phyloP scores from a whole-genome alignment of 345 rosid genomes.

The Atalantia buxifolia region DNA sequence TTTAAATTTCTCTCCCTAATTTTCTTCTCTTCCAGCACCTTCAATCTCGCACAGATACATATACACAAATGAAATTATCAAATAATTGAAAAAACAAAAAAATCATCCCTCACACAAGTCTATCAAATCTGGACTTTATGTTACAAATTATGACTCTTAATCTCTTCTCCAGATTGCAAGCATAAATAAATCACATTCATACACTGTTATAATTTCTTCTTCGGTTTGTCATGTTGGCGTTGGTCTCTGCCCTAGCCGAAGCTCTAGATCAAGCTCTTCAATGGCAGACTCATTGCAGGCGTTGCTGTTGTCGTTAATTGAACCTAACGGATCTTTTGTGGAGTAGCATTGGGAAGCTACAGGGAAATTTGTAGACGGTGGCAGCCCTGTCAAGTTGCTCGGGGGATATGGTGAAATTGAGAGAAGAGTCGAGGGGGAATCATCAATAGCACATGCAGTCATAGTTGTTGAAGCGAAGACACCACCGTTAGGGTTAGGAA shows the following conservation, averaged over 20 bases:
- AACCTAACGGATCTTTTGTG: constrained; percentile 20
- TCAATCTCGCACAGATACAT: not conserved
- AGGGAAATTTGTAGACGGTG: constrained; percentile 20
- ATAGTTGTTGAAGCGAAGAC: constrained; percentile 18
- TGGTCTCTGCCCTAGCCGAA: constrained; percentile 64
- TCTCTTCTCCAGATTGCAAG: not conserved
- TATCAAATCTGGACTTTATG: constrained; percentile 12
- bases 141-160: constrained; percentile 5
- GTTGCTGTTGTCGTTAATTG: constrained; percentile 15
- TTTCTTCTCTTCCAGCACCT: not conserved
- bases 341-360: constrained; percentile 19
- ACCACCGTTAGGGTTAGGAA: constrained; percentile 56
- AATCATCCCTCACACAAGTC: constrained; percentile 3
- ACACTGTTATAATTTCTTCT: constrained; percentile 2
- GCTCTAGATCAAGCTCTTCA: constrained; percentile 89
- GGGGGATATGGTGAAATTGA: constrained; percentile 39
- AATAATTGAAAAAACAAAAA: constrained; percentile 7
- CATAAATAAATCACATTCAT: constrained; percentile 21
- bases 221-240: constrained; percentile 18
- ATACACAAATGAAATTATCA: constrained; percentile 4
- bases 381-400: constrained; percentile 1
- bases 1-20: not conserved
- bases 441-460: constrained; percentile 20
- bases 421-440: constrained; percentile 49
- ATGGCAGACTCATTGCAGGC: constrained; percentile 26